Conservation (phyloP, 805 yeast genomes). For the Metschnikowia aberdeeniae region DNA sequence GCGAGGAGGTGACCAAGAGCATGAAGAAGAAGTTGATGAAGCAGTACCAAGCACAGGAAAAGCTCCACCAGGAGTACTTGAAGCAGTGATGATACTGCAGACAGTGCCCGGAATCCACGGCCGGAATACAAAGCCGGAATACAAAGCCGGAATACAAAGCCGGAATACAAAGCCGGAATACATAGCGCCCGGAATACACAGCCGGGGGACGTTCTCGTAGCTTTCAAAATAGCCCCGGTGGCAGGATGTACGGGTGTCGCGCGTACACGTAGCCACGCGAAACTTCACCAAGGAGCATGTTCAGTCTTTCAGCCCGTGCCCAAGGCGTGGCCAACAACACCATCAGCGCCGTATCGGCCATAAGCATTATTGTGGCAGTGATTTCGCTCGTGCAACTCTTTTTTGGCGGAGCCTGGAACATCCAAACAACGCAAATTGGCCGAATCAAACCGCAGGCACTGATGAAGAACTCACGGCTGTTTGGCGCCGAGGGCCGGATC, state of each 20-base stretch:
- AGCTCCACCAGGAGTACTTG: conserved; percentile 67
- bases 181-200: too few species aligned
- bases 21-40: conserved; percentile 78
- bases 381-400: conserved; percentile 49
- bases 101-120: not conserved
- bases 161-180: too few species aligned
- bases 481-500: conserved; percentile 61
- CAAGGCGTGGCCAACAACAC: conserved; percentile 54
- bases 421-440: conserved; percentile 35
- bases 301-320: conserved; percentile 30
- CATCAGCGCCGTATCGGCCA: conserved; percentile 46
- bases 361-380: conserved; percentile 45
- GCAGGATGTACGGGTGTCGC: not conserved
- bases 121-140: too few species aligned
- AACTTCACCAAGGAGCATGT: conserved; percentile 20
- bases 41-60: conserved; percentile 74
- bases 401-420: conserved; percentile 39
- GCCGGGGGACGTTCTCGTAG: too few species aligned
- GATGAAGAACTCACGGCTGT: conserved; percentile 53
- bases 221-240: too few species aligned
- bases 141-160: too few species aligned
- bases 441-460: conserved; percentile 38
- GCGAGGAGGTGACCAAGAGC: conserved; percentile 83
- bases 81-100: not conserved
- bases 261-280: not conserved